Evolutionary conservation across 495 filamentous ascomycete genomes (phyloP), one percentile per base, ranked within the genome.

Genomic region (Penicillium coffeae): DNA sequence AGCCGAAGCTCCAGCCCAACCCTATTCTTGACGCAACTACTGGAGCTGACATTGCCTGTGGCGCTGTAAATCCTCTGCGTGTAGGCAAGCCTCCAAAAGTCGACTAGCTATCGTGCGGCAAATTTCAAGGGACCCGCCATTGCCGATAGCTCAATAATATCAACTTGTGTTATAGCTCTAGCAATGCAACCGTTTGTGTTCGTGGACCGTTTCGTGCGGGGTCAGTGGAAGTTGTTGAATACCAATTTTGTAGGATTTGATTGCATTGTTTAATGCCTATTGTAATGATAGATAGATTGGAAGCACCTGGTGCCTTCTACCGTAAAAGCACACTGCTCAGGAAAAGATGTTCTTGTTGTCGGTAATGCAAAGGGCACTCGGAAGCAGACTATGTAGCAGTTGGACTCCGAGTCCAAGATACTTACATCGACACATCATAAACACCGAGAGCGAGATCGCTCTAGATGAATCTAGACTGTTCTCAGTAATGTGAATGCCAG

Each of bases 1-100:
- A 30, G 37, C 50, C 34, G 20, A 47, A 58, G 54, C 43, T 55
- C 48, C 42, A 51, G 53, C 45, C 38, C 43, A 49, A 50, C 32
- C 39, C 22, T 45, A 47, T 47, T 51, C 35, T 41, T 40, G 10
- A 44, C 34, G 42, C 25, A 38, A 38, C 9, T 33, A 16, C 20
- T 45, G 44, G 22, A 46, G 48, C 52, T 53, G 53, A 60, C 40
- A 41, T 39, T 41, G 16, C 21, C 36, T 21, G 30, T 51, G 25
- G 45, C 38, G 50, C 34, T 32, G 38, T 38, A 49, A 30, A 43
- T 21, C 19, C 21, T 22, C 37, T 50, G 38, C 44, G 54, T 30
- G 37, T 3, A 20, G 2, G 34, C 32, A 40, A 13, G 14, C 37
- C 18, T 30, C 13, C n/a, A 15, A 8, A 8, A 32, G 10, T 30